A percentile compares a stretch with the other conserved stretches of the same genome.
Conservation (phyloP, 2,329 filamentous ascomycete species). For the Erysiphe pulchra region DNA sequence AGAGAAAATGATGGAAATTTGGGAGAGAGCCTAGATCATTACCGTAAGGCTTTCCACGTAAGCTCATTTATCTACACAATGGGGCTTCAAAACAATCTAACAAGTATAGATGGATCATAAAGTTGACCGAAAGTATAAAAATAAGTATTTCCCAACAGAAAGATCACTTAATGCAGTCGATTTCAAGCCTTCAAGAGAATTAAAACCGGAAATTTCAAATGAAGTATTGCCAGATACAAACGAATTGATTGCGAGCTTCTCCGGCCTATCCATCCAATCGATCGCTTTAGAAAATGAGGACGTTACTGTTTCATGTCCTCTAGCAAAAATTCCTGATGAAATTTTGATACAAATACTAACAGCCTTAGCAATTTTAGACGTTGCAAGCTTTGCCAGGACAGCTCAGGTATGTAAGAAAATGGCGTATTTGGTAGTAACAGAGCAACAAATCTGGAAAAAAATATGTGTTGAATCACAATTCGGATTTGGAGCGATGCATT, state of each 20-base stretch:
- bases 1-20: slow-evolving; percentile 65
- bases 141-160: slow-evolving; percentile 59
- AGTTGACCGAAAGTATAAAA: slow-evolving; percentile 69
- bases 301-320: slow-evolving; percentile 52
- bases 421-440: slow-evolving; percentile 60
- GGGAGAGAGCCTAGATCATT: slow-evolving; percentile 68
- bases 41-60: slow-evolving; percentile 74
- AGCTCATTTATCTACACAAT: slow-evolving; percentile 6
- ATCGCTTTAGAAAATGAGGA: slow-evolving; percentile 44
- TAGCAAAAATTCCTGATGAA: slow-evolving; percentile 57
- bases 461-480: slow-evolving; percentile 44
- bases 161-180: too few relatives aligned
- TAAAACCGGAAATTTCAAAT: slow-evolving; percentile 18
- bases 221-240: slow-evolving; percentile 27
- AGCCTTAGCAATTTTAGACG: slow-evolving; percentile 45
- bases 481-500: slow-evolving; percentile 66
- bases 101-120: slow-evolving; percentile 43
- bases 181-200: background rate
- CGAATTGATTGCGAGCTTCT: slow-evolving; percentile 55
- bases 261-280: slow-evolving; percentile 39
- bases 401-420: slow-evolving; percentile 67
- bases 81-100: background rate
- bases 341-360: slow-evolving; percentile 56
- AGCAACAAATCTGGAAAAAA: slow-evolving; percentile 67
- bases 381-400: slow-evolving; percentile 50